Base-by-base conservation (phyloP, 2,329 filamentous ascomycete genomes). In the Plenodomus tracheiphilus region DNA sequence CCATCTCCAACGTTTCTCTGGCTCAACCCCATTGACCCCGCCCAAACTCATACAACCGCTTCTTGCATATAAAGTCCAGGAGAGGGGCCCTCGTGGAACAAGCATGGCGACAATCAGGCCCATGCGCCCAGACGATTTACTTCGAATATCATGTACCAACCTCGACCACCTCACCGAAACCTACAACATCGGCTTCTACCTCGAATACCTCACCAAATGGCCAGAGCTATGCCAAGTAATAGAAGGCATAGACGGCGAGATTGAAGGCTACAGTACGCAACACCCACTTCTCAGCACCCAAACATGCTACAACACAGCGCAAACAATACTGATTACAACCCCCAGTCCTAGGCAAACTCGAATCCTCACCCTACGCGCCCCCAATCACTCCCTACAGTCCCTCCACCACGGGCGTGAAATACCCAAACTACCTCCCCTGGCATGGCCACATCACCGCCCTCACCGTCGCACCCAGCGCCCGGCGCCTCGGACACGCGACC, bases 151-250 rank as follows among this genome's bases (percentile, higher is more conserved):
- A 61, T 86, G 91, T 58, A 96, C 92, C 75, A 99, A 99, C 70
- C 86, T 99, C 54, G 94, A 99, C 70, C 90, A 90, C 35, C 81
- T 97, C 54, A 97, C 94, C n/a, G 94, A 99, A 77, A 97, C 95
- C 47, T 99, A 97, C 77, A 91, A 96, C 72, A 83, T 96, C 58
- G 84, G 85, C 54, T 99, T 97, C 78, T 99, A 99, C 77, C 84
- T 97, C 51, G 89, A 95, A 66, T 99, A 99, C 75, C 85, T 96
- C 58, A 91, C 91, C 44, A 91, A 89, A 79, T 99, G 94, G 94
- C 94, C 94, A 1, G 87, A 91, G 20, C 83, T 97, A 37, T 97
- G 97, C 77, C 91, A 91, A 69, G 89, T 96, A 15, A 91, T 95
- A 51, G 90, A 96, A 71, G 90, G 93, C 58, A 82, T 84, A 46